Evolutionary conservation across 164 flowering plant species (phyloP).

Genomic region (Sextonia rubra): DNA sequence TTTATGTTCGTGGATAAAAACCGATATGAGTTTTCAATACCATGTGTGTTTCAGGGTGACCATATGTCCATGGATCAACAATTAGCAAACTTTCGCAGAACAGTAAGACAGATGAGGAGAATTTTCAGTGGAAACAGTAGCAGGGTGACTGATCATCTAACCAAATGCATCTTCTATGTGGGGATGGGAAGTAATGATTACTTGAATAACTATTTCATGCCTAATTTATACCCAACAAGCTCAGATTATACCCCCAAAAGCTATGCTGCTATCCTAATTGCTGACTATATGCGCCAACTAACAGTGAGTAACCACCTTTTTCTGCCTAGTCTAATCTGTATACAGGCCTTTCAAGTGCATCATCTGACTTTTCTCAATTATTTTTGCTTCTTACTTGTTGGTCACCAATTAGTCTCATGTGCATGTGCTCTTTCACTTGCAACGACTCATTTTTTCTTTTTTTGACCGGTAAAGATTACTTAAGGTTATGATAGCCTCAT

Average conservation of each 20-base stretch:
- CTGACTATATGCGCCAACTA: slow-evolving; percentile 65
- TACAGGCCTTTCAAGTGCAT: background rate
- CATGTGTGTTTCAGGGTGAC: slow-evolving; percentile 43
- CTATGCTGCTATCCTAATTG: slow-evolving; percentile 56
- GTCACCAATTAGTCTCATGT: no score
- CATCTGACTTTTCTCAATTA: background rate
- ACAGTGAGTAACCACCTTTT: slow-evolving; percentile 29
- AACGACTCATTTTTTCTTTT: no score
- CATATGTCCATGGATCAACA: slow-evolving; percentile 70
- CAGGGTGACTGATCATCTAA: slow-evolving; percentile 34
- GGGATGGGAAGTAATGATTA: slow-evolving; percentile 94
- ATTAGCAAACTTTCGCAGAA: slow-evolving; percentile 40
- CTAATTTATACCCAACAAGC: slow-evolving; percentile 47
- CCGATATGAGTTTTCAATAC: background rate
- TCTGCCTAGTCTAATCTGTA: background rate
- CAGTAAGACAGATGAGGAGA: slow-evolving; percentile 47
- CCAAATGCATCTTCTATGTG: slow-evolving; percentile 61
- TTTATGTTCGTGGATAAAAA: no score
- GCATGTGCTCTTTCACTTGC: no score
- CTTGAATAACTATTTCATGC: slow-evolving; percentile 85
- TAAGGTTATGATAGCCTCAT: no score
- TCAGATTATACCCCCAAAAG: slow-evolving; percentile 36
- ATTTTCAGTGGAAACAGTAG: slow-evolving; percentile 42
- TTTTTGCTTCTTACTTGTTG: no score
- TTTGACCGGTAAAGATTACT: no score